A percentile compares a stretch with the other conserved stretches of the same genome.
phyloP scores from a whole-genome alignment of 768 basidiomycete species.

The Rhizopogon vesiculosus region DNA sequence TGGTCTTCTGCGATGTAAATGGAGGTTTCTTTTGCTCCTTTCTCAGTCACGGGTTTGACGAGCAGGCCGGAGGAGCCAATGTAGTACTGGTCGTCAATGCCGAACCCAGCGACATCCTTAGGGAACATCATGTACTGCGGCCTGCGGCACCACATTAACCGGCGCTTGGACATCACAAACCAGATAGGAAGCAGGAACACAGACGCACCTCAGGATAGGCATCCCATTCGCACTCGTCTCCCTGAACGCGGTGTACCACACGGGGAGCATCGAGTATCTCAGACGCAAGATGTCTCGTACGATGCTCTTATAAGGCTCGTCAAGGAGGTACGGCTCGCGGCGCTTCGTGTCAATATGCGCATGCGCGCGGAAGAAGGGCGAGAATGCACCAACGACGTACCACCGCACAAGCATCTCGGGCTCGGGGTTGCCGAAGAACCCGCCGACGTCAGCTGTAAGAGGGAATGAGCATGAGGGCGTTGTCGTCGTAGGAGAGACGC shows the following conservation, averaged over 20 bases:
- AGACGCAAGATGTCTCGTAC: slow-evolving; percentile 75
- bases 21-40: slow-evolving; percentile 61
- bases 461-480: background rate
- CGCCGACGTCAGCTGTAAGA: slow-evolving; percentile 86
- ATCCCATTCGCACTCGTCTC: slow-evolving; percentile 79
- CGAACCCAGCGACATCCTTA: slow-evolving; percentile 78
- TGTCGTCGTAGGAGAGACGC: slow-evolving; percentile 26
- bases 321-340: slow-evolving; percentile 89
- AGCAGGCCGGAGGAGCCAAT: slow-evolving; percentile 85
- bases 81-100: slow-evolving; percentile 92
- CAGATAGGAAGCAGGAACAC: background rate
- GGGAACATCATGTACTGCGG: slow-evolving; percentile 98
- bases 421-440: slow-evolving; percentile 97
- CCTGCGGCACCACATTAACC: slow-evolving; percentile 33
- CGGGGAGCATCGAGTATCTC: slow-evolving; percentile 80
- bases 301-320: slow-evolving; percentile 84
- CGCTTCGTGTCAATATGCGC: slow-evolving; percentile 98
- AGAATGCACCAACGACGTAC: slow-evolving; percentile 95
- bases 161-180: background rate
- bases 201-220: slow-evolving; percentile 73
- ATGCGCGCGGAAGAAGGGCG: slow-evolving; percentile 98
- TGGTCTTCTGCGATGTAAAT: slow-evolving; percentile 88
- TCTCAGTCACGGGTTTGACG: slow-evolving; percentile 83
- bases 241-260: slow-evolving; percentile 98
- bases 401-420: slow-evolving; percentile 94